A percentile compares a stretch with the other conserved stretches of the same genome.
These are phyloP conservation scores for Vinca major DNA, from an alignment of 305 asterid species.

Conservation along the genomic window DNA sequence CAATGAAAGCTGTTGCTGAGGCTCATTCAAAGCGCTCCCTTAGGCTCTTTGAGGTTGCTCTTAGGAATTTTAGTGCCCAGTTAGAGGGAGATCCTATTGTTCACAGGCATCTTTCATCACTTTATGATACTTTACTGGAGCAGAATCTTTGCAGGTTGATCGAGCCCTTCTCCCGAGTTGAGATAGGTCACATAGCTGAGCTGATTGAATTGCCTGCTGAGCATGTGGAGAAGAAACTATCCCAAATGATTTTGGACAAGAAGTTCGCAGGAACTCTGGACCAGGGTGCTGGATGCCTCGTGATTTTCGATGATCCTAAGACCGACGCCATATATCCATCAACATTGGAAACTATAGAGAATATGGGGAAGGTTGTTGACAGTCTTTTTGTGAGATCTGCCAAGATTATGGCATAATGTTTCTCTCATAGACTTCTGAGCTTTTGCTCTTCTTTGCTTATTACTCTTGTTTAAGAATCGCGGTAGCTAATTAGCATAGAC, in stretches of 20 bases:
- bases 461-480: neutral
- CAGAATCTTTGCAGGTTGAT: no score
- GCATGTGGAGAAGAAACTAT: conserved; percentile 36
- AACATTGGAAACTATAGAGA: conserved; percentile 30
- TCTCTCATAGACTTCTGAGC: neutral
- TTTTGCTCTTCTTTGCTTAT: neutral
- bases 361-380: conserved; percentile 40
- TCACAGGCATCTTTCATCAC: conserved; percentile 34
- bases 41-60: conserved; percentile 30
- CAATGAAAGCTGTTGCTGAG: conserved; percentile 39
- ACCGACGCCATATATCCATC: conserved; percentile 29
- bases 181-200: conserved; percentile 36
- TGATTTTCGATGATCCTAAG: conserved; percentile 35
- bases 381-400: conserved; percentile 36
- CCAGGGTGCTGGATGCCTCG: conserved; percentile 40
- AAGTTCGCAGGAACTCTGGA: conserved; percentile 39
- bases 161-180: conserved; percentile 32
- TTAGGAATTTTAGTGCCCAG: conserved; percentile 27
- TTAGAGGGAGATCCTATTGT: conserved; percentile 35
- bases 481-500: neutral
- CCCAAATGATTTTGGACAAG: conserved; percentile 33
- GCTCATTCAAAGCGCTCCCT: conserved; percentile 36
- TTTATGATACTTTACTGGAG: no score
- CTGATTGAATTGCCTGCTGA: conserved; percentile 32
- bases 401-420: conserved; percentile 31